phyloP scores from a whole-genome alignment of 352 stramenopile species.

The Blastocystis sp. region DNA sequence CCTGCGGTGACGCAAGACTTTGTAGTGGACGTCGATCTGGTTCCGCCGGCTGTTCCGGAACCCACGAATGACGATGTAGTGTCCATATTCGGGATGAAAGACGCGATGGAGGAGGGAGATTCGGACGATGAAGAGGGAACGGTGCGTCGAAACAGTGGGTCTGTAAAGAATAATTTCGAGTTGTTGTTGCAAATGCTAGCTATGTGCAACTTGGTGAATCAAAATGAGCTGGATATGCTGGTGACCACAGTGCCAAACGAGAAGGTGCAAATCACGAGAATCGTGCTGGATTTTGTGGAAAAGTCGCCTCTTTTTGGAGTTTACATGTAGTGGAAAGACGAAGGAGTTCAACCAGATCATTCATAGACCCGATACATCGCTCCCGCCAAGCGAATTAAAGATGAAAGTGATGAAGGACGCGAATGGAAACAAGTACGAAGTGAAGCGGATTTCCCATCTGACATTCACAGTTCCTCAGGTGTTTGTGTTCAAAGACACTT shows the following conservation, averaged over 20 bases:
- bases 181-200: not conserved
- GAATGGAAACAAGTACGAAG: not conserved
- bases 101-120: not conserved
- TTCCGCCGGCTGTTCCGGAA: not conserved
- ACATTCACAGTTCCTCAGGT: slow-evolving; percentile 11
- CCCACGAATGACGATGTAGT: slow-evolving; percentile 11
- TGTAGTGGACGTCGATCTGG: not conserved
- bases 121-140: not conserved
- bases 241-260: not conserved
- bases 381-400: not conserved
- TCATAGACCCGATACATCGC: not conserved
- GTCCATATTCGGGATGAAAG: not conserved
- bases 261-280: not conserved
- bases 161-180: not conserved
- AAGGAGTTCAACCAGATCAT: slow-evolving; percentile 10
- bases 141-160: not conserved
- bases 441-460: not conserved
- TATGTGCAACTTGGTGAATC: not conserved
- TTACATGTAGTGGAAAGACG: not conserved
- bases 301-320: not conserved
- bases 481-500: slow-evolving; percentile 1
- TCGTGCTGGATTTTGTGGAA: not conserved
- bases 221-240: not conserved
- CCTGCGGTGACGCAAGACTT: not conserved
- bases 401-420: not conserved